Evolutionary conservation across 805 yeast genomes (phyloP).

Genomic region (Debaryomyces castellii): DNA sequence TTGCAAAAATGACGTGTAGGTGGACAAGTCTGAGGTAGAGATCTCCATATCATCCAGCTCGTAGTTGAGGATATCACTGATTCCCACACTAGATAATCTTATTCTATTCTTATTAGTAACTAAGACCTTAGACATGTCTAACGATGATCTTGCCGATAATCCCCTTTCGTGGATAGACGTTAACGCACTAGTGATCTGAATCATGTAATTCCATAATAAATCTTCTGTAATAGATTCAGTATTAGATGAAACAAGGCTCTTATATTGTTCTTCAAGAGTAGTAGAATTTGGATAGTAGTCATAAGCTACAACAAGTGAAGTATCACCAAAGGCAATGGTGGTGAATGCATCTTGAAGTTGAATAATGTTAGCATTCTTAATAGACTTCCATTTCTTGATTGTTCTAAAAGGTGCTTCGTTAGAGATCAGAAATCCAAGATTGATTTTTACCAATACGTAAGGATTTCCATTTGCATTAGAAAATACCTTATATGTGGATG

Average conservation of each 20-base stretch:
- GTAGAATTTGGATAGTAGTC: constrained; percentile 81
- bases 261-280: constrained; percentile 70
- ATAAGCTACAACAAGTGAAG: constrained; percentile 72
- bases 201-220: constrained; percentile 70
- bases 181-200: constrained; percentile 73
- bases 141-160: constrained; percentile 57
- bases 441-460: constrained; percentile 75
- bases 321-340: constrained; percentile 80
- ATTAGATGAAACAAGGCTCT: constrained; percentile 37
- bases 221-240: constrained; percentile 60
- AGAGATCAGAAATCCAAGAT: constrained; percentile 26
- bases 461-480: constrained; percentile 76
- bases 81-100: constrained; percentile 69
- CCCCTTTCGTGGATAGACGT: constrained; percentile 63
- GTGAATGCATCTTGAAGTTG: constrained; percentile 80
- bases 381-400: constrained; percentile 65
- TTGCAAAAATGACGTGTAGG: constrained; percentile 35
- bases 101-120: constrained; percentile 71
- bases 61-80: constrained; percentile 60
- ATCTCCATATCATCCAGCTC: constrained; percentile 27
- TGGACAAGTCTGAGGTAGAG: constrained; percentile 12
- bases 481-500: constrained; percentile 73
- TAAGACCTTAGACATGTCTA: constrained; percentile 68
- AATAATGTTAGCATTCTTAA: constrained; percentile 58
- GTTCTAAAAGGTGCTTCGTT: constrained; percentile 58